These are phyloP conservation scores for Komagataea norvegica DNA, from an alignment of 1,139 yeast genomes.

Conservation along the genomic window DNA sequence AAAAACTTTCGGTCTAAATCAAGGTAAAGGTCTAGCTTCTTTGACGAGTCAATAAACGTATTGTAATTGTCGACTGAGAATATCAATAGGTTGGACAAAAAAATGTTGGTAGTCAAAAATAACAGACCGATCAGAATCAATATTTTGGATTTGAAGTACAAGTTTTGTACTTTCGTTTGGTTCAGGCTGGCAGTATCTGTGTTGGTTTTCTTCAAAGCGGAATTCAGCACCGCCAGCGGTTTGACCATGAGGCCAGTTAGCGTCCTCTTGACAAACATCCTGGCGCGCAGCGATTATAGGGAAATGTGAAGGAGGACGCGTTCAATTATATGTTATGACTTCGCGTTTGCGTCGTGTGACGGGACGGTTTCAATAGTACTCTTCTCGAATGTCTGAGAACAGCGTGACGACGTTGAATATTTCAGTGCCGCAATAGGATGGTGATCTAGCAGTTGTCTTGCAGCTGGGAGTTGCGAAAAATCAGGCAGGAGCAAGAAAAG, in stretches of 20 bases:
- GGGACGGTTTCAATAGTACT: no score
- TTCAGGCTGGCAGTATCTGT: not conserved
- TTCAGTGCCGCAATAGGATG: no score
- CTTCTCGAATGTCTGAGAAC: no score
- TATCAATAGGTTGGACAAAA: constrained; percentile 16
- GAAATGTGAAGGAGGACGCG: not conserved
- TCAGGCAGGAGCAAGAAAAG: no score
- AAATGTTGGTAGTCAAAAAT: constrained; percentile 18
- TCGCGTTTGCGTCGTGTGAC: no score
- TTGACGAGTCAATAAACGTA: constrained; percentile 17
- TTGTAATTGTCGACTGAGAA: constrained; percentile 21
- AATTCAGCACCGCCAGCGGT: not conserved
- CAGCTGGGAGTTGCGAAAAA: no score
- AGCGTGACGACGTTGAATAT: no score
- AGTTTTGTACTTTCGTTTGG: constrained; percentile 12
- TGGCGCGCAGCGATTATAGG: not conserved
- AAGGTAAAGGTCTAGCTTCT: constrained; percentile 18
- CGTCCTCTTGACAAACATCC: not conserved
- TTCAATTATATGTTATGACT: no score
- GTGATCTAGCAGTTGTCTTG: no score
- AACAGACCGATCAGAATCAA: constrained; percentile 20
- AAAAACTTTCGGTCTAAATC: constrained; percentile 20
- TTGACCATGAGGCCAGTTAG: not conserved
- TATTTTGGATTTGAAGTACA: constrained; percentile 22
- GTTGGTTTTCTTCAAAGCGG: not conserved